phyloP scores from a whole-genome alignment of 768 basidiomycete species.

The Ephemerocybe angulata region DNA sequence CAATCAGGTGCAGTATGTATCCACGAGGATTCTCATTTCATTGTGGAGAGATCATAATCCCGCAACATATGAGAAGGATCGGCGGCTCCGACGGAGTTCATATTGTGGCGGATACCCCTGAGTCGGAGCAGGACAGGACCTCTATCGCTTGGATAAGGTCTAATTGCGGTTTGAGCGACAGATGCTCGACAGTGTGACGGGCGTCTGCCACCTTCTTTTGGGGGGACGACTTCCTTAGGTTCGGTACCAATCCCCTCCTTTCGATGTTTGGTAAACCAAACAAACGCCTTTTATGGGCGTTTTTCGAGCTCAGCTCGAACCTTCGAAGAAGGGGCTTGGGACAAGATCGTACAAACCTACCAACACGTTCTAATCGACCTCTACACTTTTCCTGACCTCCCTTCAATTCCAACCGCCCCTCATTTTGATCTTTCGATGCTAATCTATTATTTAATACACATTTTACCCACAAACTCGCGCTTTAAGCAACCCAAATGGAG shows the following conservation, averaged over 20 bases:
- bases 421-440: no score
- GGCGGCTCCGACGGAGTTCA: not conserved
- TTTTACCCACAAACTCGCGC: no score
- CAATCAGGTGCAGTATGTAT: no score
- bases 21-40: no score
- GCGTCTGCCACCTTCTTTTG: not conserved
- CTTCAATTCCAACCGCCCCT: no score
- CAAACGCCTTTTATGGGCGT: no score
- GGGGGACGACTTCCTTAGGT: not conserved
- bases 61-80: not conserved
- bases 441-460: no score
- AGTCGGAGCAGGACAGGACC: not conserved
- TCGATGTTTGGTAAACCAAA: no score
- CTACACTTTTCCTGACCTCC: not conserved
- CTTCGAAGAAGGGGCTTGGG: no score
- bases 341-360: not conserved
- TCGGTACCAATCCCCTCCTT: not conserved
- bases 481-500: no score
- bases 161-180: not conserved
- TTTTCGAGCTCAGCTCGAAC: no score
- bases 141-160: not conserved
- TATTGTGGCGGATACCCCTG: not conserved
- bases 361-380: not conserved
- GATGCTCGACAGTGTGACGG: not conserved
- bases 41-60: no score